Evolutionary conservation across 2,329 filamentous ascomycete genomes (phyloP).

Genomic region (Cordyceps militaris): DNA sequence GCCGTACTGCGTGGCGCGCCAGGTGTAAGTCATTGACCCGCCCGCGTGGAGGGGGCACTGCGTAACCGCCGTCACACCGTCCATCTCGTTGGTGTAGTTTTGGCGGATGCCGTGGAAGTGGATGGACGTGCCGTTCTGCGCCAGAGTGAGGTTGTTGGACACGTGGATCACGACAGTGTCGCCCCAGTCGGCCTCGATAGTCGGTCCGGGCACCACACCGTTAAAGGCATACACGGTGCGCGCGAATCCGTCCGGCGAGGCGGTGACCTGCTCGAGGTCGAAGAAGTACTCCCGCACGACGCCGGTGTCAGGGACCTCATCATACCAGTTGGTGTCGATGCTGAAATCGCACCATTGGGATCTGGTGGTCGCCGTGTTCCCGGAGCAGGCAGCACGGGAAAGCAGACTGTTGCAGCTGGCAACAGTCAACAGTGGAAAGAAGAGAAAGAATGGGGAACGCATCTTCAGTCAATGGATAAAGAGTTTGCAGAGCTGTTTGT

Average conservation of each 20-base stretch:
- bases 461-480: not conserved
- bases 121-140: constrained; percentile 46
- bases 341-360: constrained; percentile 40
- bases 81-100: constrained; percentile 44
- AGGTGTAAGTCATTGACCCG: constrained; percentile 48
- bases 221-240: constrained; percentile 43
- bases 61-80: constrained; percentile 47
- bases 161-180: constrained; percentile 35
- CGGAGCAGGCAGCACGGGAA: not conserved
- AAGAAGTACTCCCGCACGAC: constrained; percentile 44
- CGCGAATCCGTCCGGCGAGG: constrained; percentile 39
- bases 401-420: not conserved
- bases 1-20: constrained; percentile 48
- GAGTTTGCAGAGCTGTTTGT: not conserved
- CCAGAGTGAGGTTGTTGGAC: constrained; percentile 47
- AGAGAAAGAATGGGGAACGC: not conserved
- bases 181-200: constrained; percentile 47
- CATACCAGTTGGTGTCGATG: constrained; percentile 40
- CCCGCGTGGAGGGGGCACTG: constrained; percentile 47
- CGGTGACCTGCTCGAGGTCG: constrained; percentile 32
- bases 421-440: not conserved
- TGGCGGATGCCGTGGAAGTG: constrained; percentile 60
- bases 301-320: constrained; percentile 37
- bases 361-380: constrained; percentile 24
- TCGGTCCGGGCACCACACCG: constrained; percentile 52